These are phyloP conservation scores for Penicillium maclennaniae DNA, from an alignment of 495 filamentous ascomycete genomes.

Conservation along the genomic window DNA sequence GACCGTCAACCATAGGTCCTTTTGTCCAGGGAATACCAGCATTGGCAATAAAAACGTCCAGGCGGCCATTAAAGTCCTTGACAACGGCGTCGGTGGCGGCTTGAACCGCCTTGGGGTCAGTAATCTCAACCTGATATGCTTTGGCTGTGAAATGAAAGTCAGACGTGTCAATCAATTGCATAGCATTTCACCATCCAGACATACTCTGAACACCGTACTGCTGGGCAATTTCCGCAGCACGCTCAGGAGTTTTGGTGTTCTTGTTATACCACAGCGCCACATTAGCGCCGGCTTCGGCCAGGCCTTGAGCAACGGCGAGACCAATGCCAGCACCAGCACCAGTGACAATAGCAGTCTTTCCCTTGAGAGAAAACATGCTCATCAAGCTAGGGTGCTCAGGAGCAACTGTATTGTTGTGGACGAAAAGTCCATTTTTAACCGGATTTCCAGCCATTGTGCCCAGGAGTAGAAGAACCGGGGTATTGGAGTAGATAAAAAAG, in stretches of 20 bases:
- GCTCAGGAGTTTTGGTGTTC: slow-evolving; percentile 65
- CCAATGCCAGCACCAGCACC: slow-evolving; percentile 83
- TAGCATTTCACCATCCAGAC: neutral
- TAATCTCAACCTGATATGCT: slow-evolving; percentile 72
- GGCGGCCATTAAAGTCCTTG: slow-evolving; percentile 65
- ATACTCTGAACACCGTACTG: slow-evolving; percentile 78
- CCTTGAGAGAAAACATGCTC: slow-evolving; percentile 78
- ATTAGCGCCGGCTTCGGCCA: slow-evolving; percentile 82
- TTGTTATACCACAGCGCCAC: slow-evolving; percentile 84
- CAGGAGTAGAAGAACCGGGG: neutral
- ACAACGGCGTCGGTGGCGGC: slow-evolving; percentile 55
- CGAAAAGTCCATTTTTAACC: slow-evolving; percentile 50
- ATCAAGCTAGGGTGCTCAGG: slow-evolving; percentile 62
- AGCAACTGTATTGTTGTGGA: slow-evolving; percentile 55
- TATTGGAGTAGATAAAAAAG: neutral
- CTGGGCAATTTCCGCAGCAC: slow-evolving; percentile 69
- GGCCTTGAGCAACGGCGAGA: slow-evolving; percentile 65
- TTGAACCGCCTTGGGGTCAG: slow-evolving; percentile 54
- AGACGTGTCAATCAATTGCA: neutral
- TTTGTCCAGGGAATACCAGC: slow-evolving; percentile 72
- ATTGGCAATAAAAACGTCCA: slow-evolving; percentile 81
- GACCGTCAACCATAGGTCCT: slow-evolving; percentile 63
- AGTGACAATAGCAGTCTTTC: slow-evolving; percentile 78
- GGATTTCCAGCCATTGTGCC: slow-evolving; percentile 34
- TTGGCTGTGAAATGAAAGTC: slow-evolving; percentile 48